These are phyloP conservation scores for Colletotrichum lini DNA, from an alignment of 2,329 filamentous ascomycete species.

Conservation along the genomic window DNA sequence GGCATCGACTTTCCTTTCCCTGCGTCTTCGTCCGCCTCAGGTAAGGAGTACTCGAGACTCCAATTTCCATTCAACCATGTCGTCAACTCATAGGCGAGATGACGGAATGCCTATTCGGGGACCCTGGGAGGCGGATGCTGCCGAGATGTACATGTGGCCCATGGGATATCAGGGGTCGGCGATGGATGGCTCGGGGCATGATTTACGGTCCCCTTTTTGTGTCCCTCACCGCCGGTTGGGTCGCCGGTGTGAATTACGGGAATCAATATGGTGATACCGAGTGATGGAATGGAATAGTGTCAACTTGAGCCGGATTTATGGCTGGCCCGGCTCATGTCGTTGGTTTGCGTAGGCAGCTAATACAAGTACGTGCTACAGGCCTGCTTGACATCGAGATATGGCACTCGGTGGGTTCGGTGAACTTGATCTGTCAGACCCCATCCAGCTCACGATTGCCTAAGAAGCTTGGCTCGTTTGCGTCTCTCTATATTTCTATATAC, in stretches of 20 bases:
- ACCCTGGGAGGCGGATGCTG: slow-evolving; percentile 31
- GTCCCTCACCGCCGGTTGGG: background rate
- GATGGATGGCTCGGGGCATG: background rate
- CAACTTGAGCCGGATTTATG: background rate
- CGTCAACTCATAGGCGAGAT: slow-evolving; percentile 20
- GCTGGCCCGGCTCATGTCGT: background rate
- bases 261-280: background rate
- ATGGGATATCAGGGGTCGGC: slow-evolving; percentile 12
- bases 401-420: background rate
- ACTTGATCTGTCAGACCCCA: no score
- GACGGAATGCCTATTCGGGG: slow-evolving; percentile 32
- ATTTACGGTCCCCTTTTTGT: background rate
- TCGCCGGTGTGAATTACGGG: background rate
- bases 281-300: background rate
- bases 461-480: no score
- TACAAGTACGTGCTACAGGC: background rate
- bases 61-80: slow-evolving; percentile 20
- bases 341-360: no score
- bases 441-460: background rate
- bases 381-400: background rate
- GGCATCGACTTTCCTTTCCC: background rate
- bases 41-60: background rate
- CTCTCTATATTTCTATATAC: background rate
- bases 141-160: slow-evolving; percentile 18
- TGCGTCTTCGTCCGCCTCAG: no score